A percentile compares a stretch with the other conserved stretches of the same genome.
phyloP scores from a whole-genome alignment of 768 basidiomycete species.

The Cubamyces sp. region DNA sequence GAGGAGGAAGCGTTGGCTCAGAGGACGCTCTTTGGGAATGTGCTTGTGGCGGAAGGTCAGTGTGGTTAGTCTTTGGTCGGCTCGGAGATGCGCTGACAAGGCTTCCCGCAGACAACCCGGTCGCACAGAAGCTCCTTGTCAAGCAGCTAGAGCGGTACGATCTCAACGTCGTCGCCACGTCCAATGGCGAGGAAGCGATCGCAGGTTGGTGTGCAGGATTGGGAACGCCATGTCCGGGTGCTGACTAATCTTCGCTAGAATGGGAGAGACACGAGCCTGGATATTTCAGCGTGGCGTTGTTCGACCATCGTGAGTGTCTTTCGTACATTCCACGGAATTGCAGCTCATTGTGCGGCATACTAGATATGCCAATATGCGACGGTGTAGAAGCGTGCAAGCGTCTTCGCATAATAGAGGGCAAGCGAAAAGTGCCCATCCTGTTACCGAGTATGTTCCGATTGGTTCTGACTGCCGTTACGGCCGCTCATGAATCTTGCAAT shows the following conservation, averaged over 20 bases:
- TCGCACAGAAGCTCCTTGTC: slow-evolving; percentile 67
- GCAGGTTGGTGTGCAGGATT: slow-evolving; percentile 41
- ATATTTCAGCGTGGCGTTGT: slow-evolving; percentile 69
- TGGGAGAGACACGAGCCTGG: slow-evolving; percentile 73
- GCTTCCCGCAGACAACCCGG: slow-evolving; percentile 58
- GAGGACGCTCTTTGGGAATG: slow-evolving; percentile 64
- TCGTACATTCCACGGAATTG: neutral
- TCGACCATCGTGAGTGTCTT: slow-evolving; percentile 67
- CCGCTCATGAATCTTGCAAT: neutral
- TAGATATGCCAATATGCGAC: slow-evolving; percentile 81
- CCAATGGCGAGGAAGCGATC: slow-evolving; percentile 71
- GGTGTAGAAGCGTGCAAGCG: slow-evolving; percentile 76
- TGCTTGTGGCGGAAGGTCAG: slow-evolving; percentile 74
- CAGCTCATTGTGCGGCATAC: neutral
- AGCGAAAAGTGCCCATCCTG: slow-evolving; percentile 50
- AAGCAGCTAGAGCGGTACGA: slow-evolving; percentile 68
- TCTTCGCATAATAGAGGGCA: slow-evolving; percentile 59
- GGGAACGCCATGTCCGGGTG: no score
- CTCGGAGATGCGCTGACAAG: neutral
- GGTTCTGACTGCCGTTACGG: no score
- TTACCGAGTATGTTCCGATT: slow-evolving; percentile 55
- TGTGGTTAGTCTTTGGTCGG: neutral
- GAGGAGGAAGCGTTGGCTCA: slow-evolving; percentile 53
- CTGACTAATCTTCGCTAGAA: slow-evolving; percentile 40
- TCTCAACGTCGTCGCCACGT: slow-evolving; percentile 62